Base-by-base conservation (phyloP, 2,329 filamentous ascomycete genomes). In the Orbilia javanica region DNA sequence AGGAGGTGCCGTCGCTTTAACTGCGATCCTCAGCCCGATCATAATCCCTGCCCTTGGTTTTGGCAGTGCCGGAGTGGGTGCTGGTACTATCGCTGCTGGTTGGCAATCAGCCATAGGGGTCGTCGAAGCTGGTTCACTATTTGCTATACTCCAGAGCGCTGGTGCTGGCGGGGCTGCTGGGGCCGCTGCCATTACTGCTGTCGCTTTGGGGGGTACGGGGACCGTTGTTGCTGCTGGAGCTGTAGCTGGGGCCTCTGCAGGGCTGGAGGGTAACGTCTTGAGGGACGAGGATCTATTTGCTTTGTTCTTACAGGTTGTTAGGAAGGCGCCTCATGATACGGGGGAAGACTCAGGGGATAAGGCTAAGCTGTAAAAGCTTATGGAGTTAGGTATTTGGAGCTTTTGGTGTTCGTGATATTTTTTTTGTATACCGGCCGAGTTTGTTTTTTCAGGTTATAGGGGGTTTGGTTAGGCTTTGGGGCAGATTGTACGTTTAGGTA, bases 151-250 rank as follows among this genome's bases (percentile, higher is more conserved):
- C 20, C 72, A 76, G 20, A 76, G 72, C 25, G 72, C 66, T 10
- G 72, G 72, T n/a, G 66, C 66, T 5, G 72, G 72, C 13, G 72
- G 72, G 10, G 72, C 72, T 39, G 60, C 60, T 6, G 52, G 69
- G 15, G 69, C 66, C 7, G 66, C 66, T 3, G 52, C 52, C 3
- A 44, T 73, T 29, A 48, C 69, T 10, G 52, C 70, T 0, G 62
- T 18, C 10, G 62, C 36, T 34, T 31, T 57, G 5, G 34, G 44
- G 10, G 57, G 48, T 5, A 52, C 46, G 13, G 68, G 44, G 1
- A 48, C 68, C 13, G 39, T 44, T 36, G 52, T 52, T 11, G 63
- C 64, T 20, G 55, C 46, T 18, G 57, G 53, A n/a, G 57, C 48
- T 10, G 36, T 44, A 11, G 72, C 64, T n/a, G 65, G 52, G 7